These are phyloP conservation scores for Ramularia endophylla DNA, from an alignment of 2,329 filamentous ascomycete species.

Conservation along the genomic window DNA sequence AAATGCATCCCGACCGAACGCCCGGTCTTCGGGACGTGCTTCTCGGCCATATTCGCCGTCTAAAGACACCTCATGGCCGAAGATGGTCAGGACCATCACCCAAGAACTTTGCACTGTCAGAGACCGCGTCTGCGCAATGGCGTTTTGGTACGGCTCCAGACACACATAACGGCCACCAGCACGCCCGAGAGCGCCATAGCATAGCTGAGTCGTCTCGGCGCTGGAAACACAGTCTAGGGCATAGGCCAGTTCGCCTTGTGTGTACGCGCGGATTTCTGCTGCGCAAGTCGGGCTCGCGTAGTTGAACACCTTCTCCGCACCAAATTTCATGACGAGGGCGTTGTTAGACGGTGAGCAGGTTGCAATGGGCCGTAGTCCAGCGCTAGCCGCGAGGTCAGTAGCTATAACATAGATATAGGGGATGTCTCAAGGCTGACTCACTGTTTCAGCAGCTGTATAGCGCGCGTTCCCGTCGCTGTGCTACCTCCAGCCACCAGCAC, in stretches of 20 bases:
- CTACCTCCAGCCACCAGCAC: conserved; percentile 46
- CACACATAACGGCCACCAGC: conserved; percentile 36
- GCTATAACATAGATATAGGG: too few relatives aligned
- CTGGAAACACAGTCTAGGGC: conserved; percentile 42
- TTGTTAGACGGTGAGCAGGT: conserved; percentile 43
- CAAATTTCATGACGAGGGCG: conserved; percentile 36
- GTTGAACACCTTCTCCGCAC: conserved; percentile 44
- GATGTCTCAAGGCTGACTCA: conserved; percentile 4
- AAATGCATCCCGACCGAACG: not conserved
- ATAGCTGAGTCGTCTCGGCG: conserved; percentile 30
- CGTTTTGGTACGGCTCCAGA: conserved; percentile 30
- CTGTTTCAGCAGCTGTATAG: conserved; percentile 43
- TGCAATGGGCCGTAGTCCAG: conserved; percentile 39
- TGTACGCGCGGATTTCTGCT: conserved; percentile 33
- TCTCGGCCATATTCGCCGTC: conserved; percentile 1
- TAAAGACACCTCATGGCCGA: conserved; percentile 18
- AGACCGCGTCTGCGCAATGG: conserved; percentile 12
- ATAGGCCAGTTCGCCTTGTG: conserved; percentile 33
- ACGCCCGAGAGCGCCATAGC: conserved; percentile 35
- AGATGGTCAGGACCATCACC: conserved; percentile 25
- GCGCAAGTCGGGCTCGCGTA: conserved; percentile 34
- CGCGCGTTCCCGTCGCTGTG: conserved; percentile 43
- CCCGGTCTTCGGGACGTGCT: not conserved
- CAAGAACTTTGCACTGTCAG: conserved; percentile 13
- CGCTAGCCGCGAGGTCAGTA: conserved; percentile 18